Evolutionary conservation across 352 stramenopile genomes (phyloP), one percentile per base, ranked within the genome.

Genomic region (Thalassiosira hispida): DNA sequence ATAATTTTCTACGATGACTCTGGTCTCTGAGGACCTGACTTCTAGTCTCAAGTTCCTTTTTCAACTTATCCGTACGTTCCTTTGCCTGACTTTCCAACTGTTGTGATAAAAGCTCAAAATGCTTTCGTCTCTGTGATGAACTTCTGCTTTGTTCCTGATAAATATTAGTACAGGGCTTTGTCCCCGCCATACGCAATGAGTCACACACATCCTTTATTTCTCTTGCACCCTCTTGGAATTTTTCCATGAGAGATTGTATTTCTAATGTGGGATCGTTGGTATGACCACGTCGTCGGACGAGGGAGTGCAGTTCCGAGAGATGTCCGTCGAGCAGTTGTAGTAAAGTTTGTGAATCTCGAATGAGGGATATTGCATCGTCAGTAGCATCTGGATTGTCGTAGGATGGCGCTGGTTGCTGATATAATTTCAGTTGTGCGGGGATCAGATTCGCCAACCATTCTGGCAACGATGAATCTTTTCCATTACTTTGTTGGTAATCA

Each of bases 181-280:
- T 75, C 1, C 75, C 75, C 6, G 63, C 75, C 29, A 64, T 11
- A 27, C 60, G 38, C 8, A 83, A 31, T 7, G 72, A 70, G 22
- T 62, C 60, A 46, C 68, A 83, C 31, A 89, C 79, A 6, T 84
- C 61, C 8, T 84, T 81, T 33, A 93, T 66, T 75, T 93, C 83
- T 61, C 83, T 66, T 0, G 80, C 74, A 12, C 83, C 77, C 31
- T 81, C 57, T 69, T 93, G 72, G 14, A 93, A 79, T 69, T 86
- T 80, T 63, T 84, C 62, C 0, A 87, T 74, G 1, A 80, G 38
- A 0, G 18, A 33, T 25, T 82, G 70, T 75, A 93, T 92, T 61
- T 91, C 77, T 12, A 86, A 6, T 1, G 88, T 93, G 0, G 88
- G 88, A 75, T 93, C 88, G 51, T 93, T 93, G n/a, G 86, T 91